phyloP scores from a whole-genome alignment of 2,329 filamentous ascomycete genomes.

The Penicillium sp. region DNA sequence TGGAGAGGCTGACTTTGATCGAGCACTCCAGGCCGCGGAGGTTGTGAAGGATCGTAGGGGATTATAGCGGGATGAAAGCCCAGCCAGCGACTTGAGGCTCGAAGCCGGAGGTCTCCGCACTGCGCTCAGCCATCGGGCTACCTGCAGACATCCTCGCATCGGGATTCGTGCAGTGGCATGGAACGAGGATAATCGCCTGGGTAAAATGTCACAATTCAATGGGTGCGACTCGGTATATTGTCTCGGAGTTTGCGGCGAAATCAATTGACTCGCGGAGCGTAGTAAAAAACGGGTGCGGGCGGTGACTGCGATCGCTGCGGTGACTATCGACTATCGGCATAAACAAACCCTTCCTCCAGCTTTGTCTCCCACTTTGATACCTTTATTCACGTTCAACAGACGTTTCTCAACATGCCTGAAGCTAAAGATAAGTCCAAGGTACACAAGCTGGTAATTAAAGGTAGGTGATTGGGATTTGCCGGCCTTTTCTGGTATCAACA shows the following conservation, averaged over 20 bases:
- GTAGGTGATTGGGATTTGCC: slow-evolving; percentile 19
- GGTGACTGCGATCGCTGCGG: slow-evolving; percentile 35
- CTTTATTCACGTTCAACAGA: slow-evolving; percentile 1
- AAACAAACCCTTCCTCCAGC: slow-evolving; percentile 32
- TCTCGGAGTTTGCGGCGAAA: slow-evolving; percentile 3
- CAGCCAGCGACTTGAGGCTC: slow-evolving; percentile 30
- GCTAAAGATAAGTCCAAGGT: slow-evolving; percentile 75
- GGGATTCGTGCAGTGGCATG: slow-evolving; percentile 39
- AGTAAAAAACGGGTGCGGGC: slow-evolving; percentile 35
- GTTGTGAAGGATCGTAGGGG: slow-evolving; percentile 32
- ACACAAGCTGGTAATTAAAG: slow-evolving; percentile 77
- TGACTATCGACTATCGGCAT: slow-evolving; percentile 32
- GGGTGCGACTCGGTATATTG: slow-evolving; percentile 8
- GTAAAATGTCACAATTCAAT: background rate
- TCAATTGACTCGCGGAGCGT: slow-evolving; percentile 2
- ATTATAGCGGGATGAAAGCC: slow-evolving; percentile 19
- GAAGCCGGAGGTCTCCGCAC: slow-evolving; percentile 34
- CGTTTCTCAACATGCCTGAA: slow-evolving; percentile 39
- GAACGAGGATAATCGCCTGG: slow-evolving; percentile 11
- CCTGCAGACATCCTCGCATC: slow-evolving; percentile 50
- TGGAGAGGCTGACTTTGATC: slow-evolving; percentile 17
- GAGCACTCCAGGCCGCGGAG: slow-evolving; percentile 26
- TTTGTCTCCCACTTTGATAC: background rate
- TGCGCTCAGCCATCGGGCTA: slow-evolving; percentile 48
- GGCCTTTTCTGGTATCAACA: background rate